Evolutionary conservation across 768 basidiomycete genomes (phyloP).

Genomic region (Trametes meyenii): DNA sequence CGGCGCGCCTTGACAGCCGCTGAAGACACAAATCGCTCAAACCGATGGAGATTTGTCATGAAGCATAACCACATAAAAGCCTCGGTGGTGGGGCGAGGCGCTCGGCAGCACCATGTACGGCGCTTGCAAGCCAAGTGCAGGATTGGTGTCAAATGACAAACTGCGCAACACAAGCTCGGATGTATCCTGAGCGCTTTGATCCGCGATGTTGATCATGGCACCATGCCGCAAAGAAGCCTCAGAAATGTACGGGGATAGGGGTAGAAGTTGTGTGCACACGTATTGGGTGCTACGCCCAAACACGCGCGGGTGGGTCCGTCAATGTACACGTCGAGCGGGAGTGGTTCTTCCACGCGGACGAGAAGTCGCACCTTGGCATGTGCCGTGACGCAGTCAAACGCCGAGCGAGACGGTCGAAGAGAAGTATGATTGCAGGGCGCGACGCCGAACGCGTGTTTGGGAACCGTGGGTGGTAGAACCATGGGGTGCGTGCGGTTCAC

Average conservation of each 20-base stretch:
- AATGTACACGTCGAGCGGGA: neutral
- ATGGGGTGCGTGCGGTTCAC: neutral
- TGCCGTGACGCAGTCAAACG: neutral
- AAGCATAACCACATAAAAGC: neutral
- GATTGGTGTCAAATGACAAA: neutral
- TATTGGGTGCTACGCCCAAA: neutral
- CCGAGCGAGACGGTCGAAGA: neutral
- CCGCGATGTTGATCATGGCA: slow-evolving; percentile 14
- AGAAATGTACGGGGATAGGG: neutral
- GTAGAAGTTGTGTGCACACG: neutral
- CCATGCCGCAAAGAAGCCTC: slow-evolving; percentile 1
- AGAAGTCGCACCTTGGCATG: neutral
- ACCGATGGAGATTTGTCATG: neutral
- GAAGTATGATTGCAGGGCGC: neutral
- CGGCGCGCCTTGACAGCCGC: neutral
- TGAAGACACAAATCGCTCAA: neutral
- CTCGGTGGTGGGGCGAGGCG: no score
- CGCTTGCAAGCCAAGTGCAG: neutral
- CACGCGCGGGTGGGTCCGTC: neutral
- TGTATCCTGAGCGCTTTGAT: neutral
- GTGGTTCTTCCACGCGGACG: neutral
- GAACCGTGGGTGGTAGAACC: neutral
- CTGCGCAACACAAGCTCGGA: neutral
- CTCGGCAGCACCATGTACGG: no score
- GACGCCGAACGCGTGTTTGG: neutral